phyloP scores from a whole-genome alignment of 2,329 filamentous ascomycete species.

The Ilyonectria mors-panacis region DNA sequence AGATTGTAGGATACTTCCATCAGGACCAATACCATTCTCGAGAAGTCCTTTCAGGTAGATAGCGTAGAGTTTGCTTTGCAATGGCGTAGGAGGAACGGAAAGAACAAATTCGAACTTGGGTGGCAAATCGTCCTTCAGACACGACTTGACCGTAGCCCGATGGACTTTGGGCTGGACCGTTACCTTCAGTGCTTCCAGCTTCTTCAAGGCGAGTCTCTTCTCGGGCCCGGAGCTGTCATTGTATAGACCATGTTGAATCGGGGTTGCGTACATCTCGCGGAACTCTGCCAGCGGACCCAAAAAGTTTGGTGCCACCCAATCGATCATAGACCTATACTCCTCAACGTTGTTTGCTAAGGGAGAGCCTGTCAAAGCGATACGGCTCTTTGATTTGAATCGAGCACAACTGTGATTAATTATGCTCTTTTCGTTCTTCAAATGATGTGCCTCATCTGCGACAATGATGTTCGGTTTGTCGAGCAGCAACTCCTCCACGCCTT shows the following conservation, averaged over 20 bases:
- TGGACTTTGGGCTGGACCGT: constrained; percentile 85
- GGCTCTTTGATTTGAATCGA: constrained; percentile 75
- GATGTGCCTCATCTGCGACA: constrained; percentile 88
- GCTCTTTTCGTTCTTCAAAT: constrained; percentile 76
- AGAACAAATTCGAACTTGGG: constrained; percentile 87
- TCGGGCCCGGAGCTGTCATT: constrained; percentile 71
- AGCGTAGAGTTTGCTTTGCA: constrained; percentile 77
- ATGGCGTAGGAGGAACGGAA: constrained; percentile 75
- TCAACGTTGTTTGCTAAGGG: constrained; percentile 87
- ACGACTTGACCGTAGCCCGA: constrained; percentile 76
- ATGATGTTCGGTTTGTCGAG: constrained; percentile 78
- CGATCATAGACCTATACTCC: constrained; percentile 90
- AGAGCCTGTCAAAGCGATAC: constrained; percentile 89
- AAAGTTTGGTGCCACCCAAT: constrained; percentile 88
- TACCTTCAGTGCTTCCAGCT: constrained; percentile 78
- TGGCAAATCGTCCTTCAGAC: constrained; percentile 77
- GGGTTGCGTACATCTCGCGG: constrained; percentile 75
- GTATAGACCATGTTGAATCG: constrained; percentile 81
- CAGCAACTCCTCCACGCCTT: constrained; percentile 63
- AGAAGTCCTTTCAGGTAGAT: constrained; percentile 55
- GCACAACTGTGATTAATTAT: constrained; percentile 68
- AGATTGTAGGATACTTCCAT: constrained; percentile 24
- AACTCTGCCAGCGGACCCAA: constrained; percentile 80
- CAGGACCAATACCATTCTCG: constrained; percentile 1
- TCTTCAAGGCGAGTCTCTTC: constrained; percentile 73